Evolutionary conservation across 768 basidiomycete genomes (phyloP), one percentile per base, ranked within the genome.

Genomic region (Pleurotus eryngii): DNA sequence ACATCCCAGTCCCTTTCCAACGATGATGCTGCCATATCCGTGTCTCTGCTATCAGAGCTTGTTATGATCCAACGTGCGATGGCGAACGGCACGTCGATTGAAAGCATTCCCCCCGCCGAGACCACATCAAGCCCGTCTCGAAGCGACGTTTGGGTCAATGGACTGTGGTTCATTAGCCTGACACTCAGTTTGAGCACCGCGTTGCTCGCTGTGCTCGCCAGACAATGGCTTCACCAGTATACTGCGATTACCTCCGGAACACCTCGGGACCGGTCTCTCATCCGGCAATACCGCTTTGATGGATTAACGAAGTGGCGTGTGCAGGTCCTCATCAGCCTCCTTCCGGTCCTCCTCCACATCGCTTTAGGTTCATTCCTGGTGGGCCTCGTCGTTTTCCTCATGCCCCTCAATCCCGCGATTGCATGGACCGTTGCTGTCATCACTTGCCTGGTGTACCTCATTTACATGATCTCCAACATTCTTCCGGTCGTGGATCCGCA

Each of bases 321-420:
- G 65, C 63, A 70, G 5, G 61, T 67, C 1, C 64, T 80, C 15
- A 74, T 81, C 4, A 72, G 75, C 24, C 59, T 67, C 12, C 73
- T 80, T 15, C 81, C 80, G 1, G 67, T 74, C 17, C 72, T 82
- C 9, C 72, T 82, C 17, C 81, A 82, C 60, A 63, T 76, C 8
- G 77, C 80, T 3, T 67, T 82, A 14, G 72, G 81, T 22, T 69
- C 81, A 5, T 82, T 83, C 65, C 75, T 85, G 63, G 72, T 76
- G 39, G 76, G 78, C 42, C 69, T 83, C 24, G 66, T 80, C 26
- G 68, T 73, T 18, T 79, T 82, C 63, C 65, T 81, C 30, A 66
- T 64, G 56, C 67, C 74, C 9, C 62, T 80, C 12, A 76, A 75
- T 60, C 11, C 60, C 11, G 60, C 53, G 17, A 66, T 78, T 53